Base-by-base conservation (phyloP, 495 filamentous ascomycete species). In the Penicillium roqueforti region DNA sequence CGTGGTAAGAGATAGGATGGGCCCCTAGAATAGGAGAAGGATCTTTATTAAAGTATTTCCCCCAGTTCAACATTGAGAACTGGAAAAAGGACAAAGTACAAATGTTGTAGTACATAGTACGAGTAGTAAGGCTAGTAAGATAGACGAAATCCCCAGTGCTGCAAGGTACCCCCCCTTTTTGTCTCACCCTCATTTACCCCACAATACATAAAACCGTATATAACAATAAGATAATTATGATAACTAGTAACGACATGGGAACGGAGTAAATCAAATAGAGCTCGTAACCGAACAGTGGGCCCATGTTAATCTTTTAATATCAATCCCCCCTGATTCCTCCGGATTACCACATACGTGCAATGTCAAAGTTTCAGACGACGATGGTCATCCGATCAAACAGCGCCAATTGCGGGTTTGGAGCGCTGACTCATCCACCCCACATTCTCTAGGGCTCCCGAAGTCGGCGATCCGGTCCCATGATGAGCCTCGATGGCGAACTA, bases 371-470 rank as follows among this genome's bases (percentile, higher is more conserved):
- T 18, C 25, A 40, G 1, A 9, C 39, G 5, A 42, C 8, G 32
- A n/a, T 14, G 43, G 32, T 46, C 42, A n/a, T 19, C 25, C 2
- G 23, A 46, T 46, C 28, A 46, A 46, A 22, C 28, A 39, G n/a
- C 18, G 16, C 13, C 16, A 39, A 39, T 18, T 19, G 18, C n/a
- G 14, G 13, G 18, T 4, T 3, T 5, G 2, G n/a, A 11, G 8
- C 4, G 41, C 41, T 44, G 18, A 44, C 42, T 45, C 42, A 45
- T 45, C 42, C 44, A 31, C 44, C 44, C 44, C 29, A 28, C 44
- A 47, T 29, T 46, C 22, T 23, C 22, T 4, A 23, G 28, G 3
- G 8, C 7, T 31, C 28, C 28, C 28, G 28, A 31, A 10, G 28
- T 45, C 43, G 42, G 42, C 28, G 44, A 32, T 47, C 44, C 8